These are phyloP conservation scores for Elongisporangium prolatum DNA, from an alignment of 352 stramenopile species.

Conservation along the genomic window DNA sequence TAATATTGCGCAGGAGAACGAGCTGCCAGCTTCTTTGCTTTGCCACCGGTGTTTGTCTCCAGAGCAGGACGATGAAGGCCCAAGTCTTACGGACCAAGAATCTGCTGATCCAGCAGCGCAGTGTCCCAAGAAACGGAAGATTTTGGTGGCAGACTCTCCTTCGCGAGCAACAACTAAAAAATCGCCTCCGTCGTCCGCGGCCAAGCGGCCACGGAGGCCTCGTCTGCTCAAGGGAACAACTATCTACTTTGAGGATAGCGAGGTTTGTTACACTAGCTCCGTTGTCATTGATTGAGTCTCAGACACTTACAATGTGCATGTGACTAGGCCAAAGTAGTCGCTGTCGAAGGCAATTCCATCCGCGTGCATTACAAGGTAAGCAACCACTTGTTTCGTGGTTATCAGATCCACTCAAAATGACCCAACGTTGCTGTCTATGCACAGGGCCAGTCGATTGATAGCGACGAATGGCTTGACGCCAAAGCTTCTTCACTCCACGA, in stretches of 20 bases:
- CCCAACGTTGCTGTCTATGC: background rate
- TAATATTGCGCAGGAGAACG: constrained; percentile 16
- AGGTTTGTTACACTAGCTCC: constrained; percentile 21
- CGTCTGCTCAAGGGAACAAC: constrained; percentile 59
- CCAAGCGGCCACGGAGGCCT: constrained; percentile 25
- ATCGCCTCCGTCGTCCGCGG: constrained; percentile 7
- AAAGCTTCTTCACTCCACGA: constrained; percentile 37
- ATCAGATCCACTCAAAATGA: constrained; percentile 1
- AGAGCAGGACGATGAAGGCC: constrained; percentile 2
- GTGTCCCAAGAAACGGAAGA: constrained; percentile 22
- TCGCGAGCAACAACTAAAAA: constrained; percentile 13
- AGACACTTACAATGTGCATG: background rate
- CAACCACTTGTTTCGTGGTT: background rate
- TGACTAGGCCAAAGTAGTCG: constrained; percentile 50
- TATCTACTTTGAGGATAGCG: constrained; percentile 57
- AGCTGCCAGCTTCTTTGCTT: constrained; percentile 43
- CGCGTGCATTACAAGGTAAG: constrained; percentile 77
- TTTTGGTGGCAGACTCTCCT: constrained; percentile 7
- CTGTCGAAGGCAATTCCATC: constrained; percentile 69
- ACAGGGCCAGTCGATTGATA: constrained; percentile 54
- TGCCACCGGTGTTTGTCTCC: constrained; percentile 43
- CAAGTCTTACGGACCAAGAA: constrained; percentile 4
- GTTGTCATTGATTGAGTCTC: constrained; percentile 1
- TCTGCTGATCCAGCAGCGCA: constrained; percentile 11
- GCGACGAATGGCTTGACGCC: constrained; percentile 68